These are phyloP conservation scores for Persicaria maculosa DNA, from an alignment of 148 eudicot species.

Conservation along the genomic window DNA sequence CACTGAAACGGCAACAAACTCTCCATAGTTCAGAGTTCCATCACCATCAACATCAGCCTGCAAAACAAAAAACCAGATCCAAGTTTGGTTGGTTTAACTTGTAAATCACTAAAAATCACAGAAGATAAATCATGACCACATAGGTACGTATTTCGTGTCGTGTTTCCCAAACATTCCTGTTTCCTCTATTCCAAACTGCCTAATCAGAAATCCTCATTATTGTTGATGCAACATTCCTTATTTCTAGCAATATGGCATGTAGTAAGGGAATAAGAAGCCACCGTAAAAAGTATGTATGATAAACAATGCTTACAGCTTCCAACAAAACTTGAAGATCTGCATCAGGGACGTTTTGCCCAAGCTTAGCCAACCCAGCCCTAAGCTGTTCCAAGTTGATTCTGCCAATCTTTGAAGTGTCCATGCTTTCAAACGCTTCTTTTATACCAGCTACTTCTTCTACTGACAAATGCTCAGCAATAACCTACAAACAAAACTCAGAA, in stretches of 20 bases:
- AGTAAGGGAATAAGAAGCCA: neutral
- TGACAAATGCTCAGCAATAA: constrained; percentile 40
- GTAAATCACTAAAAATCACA: neutral
- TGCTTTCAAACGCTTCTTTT: constrained; percentile 32
- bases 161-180: neutral
- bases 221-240: neutral
- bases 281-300: neutral
- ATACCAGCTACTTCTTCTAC: constrained; percentile 42
- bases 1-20: constrained; percentile 60
- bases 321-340: constrained; percentile 33
- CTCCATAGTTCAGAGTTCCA: constrained; percentile 57
- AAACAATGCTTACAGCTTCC: constrained; percentile 33
- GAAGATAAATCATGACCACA: neutral
- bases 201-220: neutral
- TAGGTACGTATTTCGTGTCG: neutral
- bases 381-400: constrained; percentile 35
- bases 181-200: neutral
- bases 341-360: constrained; percentile 37
- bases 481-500: constrained; percentile 20
- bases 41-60: constrained; percentile 80
- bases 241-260: neutral
- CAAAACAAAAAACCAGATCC: constrained; percentile 13
- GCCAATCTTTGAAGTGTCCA: constrained; percentile 40
- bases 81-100: constrained; percentile 1
- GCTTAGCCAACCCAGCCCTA: constrained; percentile 29